These are phyloP conservation scores for Apostasia shenzhenica DNA, from an alignment of 106 monocot genomes.

Conservation along the genomic window DNA sequence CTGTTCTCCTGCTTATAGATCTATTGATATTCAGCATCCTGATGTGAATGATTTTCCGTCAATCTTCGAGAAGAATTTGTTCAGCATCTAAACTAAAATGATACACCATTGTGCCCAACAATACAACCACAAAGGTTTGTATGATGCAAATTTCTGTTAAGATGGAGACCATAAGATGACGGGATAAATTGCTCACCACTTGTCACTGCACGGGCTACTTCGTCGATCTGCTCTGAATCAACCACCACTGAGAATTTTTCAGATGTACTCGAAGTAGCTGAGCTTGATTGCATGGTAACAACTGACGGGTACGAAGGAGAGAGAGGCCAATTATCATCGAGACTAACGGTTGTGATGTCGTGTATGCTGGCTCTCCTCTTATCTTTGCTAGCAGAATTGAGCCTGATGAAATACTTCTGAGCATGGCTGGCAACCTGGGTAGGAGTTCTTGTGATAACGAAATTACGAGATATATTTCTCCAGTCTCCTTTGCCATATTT, in stretches of 20 bases:
- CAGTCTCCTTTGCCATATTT: conserved; percentile 83
- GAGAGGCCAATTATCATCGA: conserved; percentile 23
- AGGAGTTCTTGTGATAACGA: conserved; percentile 52
- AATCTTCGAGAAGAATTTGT: no score
- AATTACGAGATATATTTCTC: conserved; percentile 73
- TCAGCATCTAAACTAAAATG: no score
- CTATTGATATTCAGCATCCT: no score
- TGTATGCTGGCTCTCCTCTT: conserved; percentile 86
- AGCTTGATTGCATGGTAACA: conserved; percentile 12
- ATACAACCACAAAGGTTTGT: no score
- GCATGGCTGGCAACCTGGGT: conserved; percentile 80
- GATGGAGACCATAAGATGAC: no score
- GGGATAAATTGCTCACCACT: no score
- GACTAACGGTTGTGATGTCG: conserved; percentile 55
- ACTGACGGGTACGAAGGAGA: conserved; percentile 25
- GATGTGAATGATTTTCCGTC: no score
- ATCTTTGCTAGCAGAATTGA: conserved; percentile 60
- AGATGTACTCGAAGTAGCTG: background rate
- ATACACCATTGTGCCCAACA: no score
- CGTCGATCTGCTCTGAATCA: conserved; percentile 17
- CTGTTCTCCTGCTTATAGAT: no score
- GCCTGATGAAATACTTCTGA: conserved; percentile 76
- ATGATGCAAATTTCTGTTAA: no score
- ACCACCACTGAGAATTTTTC: conserved; percentile 15
- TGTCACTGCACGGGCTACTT: conserved; percentile 1